A percentile compares a stretch with the other conserved stretches of the same genome.
Conservation (phyloP, 2,329 filamentous ascomycete genomes). For the Aspergillus melleus region DNA sequence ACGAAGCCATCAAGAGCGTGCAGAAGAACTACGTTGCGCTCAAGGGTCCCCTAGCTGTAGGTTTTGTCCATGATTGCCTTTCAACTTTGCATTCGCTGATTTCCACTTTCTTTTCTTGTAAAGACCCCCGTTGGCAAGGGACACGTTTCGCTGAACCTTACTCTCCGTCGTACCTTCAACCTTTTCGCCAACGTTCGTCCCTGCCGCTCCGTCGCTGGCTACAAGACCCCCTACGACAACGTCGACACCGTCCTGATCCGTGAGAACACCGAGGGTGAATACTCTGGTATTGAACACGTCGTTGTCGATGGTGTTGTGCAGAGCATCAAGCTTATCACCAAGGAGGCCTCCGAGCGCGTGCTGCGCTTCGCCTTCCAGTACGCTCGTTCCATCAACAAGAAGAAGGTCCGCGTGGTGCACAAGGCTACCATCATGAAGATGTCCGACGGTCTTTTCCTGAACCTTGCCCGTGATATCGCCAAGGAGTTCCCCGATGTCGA, state of each 20-base stretch:
- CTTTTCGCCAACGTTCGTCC: constrained; percentile 99
- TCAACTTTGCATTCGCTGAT: constrained; percentile 25
- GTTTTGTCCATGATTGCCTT: constrained; percentile 34
- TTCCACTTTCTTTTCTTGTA: constrained; percentile 9
- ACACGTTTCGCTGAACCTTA: constrained; percentile 98
- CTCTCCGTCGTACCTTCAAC: constrained; percentile 98
- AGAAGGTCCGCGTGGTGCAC: constrained; percentile 96
- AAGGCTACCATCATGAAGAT: constrained; percentile 99
- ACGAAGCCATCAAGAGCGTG: constrained; percentile 90
- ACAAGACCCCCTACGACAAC: constrained; percentile 97
- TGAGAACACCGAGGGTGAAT: constrained; percentile 99
- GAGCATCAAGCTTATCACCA: constrained; percentile 99
- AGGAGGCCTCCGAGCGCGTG: constrained; percentile 90
- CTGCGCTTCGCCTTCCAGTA: constrained; percentile 98
- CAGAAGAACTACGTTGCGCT: constrained; percentile 94
- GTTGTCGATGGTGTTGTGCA: constrained; percentile 98
- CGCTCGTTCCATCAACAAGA: constrained; percentile 87
- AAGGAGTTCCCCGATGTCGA: constrained; percentile 96
- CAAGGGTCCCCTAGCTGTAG: constrained; percentile 93
- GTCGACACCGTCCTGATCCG: constrained; percentile 97
- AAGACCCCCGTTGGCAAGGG: constrained; percentile 96
- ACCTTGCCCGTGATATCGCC: constrained; percentile 77
- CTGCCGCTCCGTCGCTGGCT: constrained; percentile 94
- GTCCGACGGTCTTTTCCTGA: constrained; percentile 97
- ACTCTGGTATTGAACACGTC: constrained; percentile 98